A percentile compares a stretch with the other conserved stretches of the same genome.
phyloP scores from a whole-genome alignment of 2,329 filamentous ascomycete genomes.

The Tolypocladium tropicale region DNA sequence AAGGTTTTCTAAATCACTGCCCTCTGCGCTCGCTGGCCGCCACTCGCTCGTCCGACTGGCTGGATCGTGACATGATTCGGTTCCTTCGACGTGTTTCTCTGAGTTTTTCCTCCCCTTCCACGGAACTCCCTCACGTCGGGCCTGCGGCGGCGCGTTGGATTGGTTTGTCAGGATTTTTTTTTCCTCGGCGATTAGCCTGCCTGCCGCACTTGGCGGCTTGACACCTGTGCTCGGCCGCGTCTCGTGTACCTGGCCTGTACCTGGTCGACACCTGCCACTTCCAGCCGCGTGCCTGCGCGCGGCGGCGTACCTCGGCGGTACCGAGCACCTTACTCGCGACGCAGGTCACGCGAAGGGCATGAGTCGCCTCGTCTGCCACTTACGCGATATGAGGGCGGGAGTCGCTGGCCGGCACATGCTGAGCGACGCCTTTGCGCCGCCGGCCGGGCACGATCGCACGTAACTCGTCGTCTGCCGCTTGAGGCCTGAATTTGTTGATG shows the following conservation, averaged over 20 bases:
- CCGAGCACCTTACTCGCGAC: not conserved
- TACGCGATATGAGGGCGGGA: constrained; percentile 1
- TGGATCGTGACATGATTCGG: not conserved
- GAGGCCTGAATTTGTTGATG: not conserved
- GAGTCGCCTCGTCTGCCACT: constrained; percentile 7
- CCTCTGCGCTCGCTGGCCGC: not conserved
- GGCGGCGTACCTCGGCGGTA: not conserved
- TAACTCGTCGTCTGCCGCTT: not conserved
- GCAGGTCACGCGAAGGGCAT: constrained; percentile 4
- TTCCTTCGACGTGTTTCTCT: constrained; percentile 8
- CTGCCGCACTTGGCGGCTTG: not conserved
- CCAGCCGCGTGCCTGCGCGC: not conserved
- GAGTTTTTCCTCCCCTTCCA: not conserved
- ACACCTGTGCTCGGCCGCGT: not conserved
- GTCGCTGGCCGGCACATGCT: not conserved
- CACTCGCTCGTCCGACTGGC: not conserved
- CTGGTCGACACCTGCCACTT: not conserved
- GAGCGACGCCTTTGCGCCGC: too few species aligned
- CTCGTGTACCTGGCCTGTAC: not conserved
- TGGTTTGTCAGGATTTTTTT: not conserved
- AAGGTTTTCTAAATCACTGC: not conserved
- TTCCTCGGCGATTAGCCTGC: not conserved
- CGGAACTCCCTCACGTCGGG: not conserved
- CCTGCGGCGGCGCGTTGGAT: constrained; percentile 7
- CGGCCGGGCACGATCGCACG: not conserved